Evolutionary conservation across 305 asterid genomes (phyloP), one percentile per base, ranked within the genome.

Genomic region (Fraxinus velutina): DNA sequence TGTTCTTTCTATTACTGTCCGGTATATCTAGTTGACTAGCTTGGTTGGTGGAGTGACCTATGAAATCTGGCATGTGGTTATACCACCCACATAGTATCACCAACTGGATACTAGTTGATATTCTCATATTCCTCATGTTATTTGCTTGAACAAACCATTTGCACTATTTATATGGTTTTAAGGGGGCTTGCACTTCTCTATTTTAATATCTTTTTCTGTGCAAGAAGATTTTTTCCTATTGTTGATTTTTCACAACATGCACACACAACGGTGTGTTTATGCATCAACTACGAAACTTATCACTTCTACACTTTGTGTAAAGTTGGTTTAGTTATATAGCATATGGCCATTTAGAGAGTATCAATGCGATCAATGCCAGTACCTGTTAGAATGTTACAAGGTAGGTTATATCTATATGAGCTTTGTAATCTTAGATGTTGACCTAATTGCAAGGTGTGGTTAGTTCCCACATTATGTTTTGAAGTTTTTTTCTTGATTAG

Each of bases 31-130:
- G 8, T 72, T 76, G 29, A 77, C 78, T 71, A 70, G 32, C 29
- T 15, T 76, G 29, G 79, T 73, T 72, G 57, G 73, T 75, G 76
- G 75, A 64, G 27, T 50, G 71, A 47, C 60, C 73, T 30, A 29
- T 72, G 79, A 68, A 64, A 7, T 64, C 32, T 64, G 34, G 34
- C 33, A 64, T 64, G 6, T 64, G 34, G 6, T 64, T 24, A 9
- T 22, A 2, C 17, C 32, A 22, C 6, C 72, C 72, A 64, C 72
- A 64, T 24, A 24, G 34, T 64, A 22, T 22, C 34, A 64, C 34
- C 72, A 22, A 64, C 34, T 22, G 72, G 34, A 21, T 64, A 64
- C 32, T 64, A 64, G 30, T 64, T 24, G 72, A 64, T 24, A 24
- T 24, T 64, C 29, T 24, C 34, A 64, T 24, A 24, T 24, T 64